Base-by-base conservation (phyloP, 495 filamentous ascomycete species). In the Talaromyces proteolyticus region DNA sequence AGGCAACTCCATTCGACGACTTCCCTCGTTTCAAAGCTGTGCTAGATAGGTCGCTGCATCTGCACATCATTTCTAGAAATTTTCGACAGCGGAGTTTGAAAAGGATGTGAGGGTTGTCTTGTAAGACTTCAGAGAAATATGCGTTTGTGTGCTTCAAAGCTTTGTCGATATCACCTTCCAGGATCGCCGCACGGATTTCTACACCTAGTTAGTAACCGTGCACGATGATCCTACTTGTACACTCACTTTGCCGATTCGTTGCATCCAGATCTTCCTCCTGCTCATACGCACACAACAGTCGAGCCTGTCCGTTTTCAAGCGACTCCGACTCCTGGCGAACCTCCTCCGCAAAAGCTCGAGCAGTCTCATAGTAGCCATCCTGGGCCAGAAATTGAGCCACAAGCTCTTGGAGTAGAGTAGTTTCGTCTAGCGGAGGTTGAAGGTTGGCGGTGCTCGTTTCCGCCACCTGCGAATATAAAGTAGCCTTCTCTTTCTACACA, bases 331-430 rank as follows among this genome's bases (percentile, higher is more conserved):
- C 91, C 16, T 73, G 71, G 29, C 81, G 81, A 4, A 95, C 82
- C 61, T 97, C 94, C 59, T 86, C 78, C 6, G 87, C 82, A 67
- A 99, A 97, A 0, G 87, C 89, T 53, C 82, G 80, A 14, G 91
- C 90, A 6, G 93, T 95, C 51, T 96, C 92, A n/a, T 96, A 84
- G 55, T 96, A 97, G 49, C 93, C 94, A 62, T 97, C 94, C 58
- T 96, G 93, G 34, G 89, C 87, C 6, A 99, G 74, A 57, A 91
- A 95, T 65, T 96, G 91, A 10, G 89, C 77, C 16, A 94, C 85
- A 52, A 92, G 65, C 54, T 86, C 79, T 62, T 96, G 93, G 36
- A 96, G 78, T 24, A 98, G 74, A 21, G 86, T 69, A 1, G 82
- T 80, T 65, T 96, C 90, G 48, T 82, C 80, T 44, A 91, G 61